Percentiles rank a stretch among this genome's conserved stretches.
Conservation (phyloP, 495 filamentous ascomycete species). For the Aspergillus haitiensis region DNA sequence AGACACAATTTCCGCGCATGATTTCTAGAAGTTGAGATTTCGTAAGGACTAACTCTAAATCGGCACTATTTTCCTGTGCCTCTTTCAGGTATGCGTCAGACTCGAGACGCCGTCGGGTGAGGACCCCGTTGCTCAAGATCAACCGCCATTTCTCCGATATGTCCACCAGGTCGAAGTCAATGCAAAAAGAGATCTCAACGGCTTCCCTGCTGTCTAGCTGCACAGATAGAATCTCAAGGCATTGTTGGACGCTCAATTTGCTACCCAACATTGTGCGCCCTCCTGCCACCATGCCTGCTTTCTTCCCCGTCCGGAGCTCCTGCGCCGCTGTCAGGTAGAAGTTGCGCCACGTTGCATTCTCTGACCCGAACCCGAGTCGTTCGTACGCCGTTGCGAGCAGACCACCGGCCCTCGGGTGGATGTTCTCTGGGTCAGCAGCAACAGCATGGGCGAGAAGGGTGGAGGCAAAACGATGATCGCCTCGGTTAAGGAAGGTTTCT, state of each 20-base stretch:
- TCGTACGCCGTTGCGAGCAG: constrained; percentile 26
- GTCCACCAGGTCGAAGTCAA: constrained; percentile 18
- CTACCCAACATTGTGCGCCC: constrained; percentile 7
- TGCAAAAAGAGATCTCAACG: constrained; percentile 5
- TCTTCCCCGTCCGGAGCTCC: constrained; percentile 17
- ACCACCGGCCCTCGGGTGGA: constrained; percentile 5
- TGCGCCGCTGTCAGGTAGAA: constrained; percentile 26
- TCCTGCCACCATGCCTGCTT: constrained; percentile 11
- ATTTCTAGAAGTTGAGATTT: constrained; percentile 6
- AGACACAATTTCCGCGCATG: background rate
- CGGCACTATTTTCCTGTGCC: constrained; percentile 1
- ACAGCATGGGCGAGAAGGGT: constrained; percentile 31
- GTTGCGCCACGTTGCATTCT: constrained; percentile 34
- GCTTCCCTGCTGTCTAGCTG: background rate
- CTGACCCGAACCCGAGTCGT: constrained; percentile 31
- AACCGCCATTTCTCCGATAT: constrained; percentile 16
- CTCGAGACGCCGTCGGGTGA: constrained; percentile 14
- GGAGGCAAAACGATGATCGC: constrained; percentile 30
- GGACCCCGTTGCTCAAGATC: constrained; percentile 22
- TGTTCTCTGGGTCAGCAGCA: constrained; percentile 18
- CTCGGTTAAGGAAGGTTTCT: background rate
- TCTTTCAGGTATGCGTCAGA: constrained; percentile 1
- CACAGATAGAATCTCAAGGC: background rate
- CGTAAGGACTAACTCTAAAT: constrained; percentile 9
- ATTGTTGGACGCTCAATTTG: constrained; percentile 2